Evolutionary conservation across 805 yeast species (phyloP).

Genomic region (Candida xiaguanensis): DNA sequence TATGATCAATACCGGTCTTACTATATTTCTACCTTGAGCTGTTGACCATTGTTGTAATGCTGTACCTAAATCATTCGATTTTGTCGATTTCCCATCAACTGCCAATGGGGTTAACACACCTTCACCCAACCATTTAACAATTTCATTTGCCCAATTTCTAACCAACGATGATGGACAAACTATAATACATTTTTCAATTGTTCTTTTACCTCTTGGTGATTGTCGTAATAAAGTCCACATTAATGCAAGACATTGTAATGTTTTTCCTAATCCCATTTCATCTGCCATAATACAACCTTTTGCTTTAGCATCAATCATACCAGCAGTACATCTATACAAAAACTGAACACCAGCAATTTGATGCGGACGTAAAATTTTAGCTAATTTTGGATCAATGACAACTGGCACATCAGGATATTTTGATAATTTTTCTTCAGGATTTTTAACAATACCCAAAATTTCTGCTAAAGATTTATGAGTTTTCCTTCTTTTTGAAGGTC

Average conservation of each 20-base stretch:
- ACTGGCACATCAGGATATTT: slow-evolving; percentile 87
- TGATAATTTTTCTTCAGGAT: slow-evolving; percentile 44
- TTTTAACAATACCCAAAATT: slow-evolving; percentile 65
- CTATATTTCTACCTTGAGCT: slow-evolving; percentile 83
- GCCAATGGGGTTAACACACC: slow-evolving; percentile 78
- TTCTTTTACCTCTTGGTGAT: slow-evolving; percentile 57
- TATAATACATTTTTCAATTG: slow-evolving; percentile 84
- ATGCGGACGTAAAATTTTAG: slow-evolving; percentile 88
- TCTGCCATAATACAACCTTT: slow-evolving; percentile 91
- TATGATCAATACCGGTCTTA: slow-evolving; percentile 88
- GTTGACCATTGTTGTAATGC: slow-evolving; percentile 76
- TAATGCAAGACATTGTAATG: slow-evolving; percentile 90
- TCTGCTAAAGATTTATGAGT: slow-evolving; percentile 72
- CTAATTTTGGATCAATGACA: slow-evolving; percentile 85
- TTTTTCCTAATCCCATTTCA: slow-evolving; percentile 98
- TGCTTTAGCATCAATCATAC: slow-evolving; percentile 76
- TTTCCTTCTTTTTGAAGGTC: slow-evolving; percentile 33
- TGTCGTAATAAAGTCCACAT: slow-evolving; percentile 84
- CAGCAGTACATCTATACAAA: slow-evolving; percentile 85
- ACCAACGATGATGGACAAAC: slow-evolving; percentile 93
- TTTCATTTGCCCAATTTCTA: slow-evolving; percentile 97
- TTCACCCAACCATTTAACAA: slow-evolving; percentile 95
- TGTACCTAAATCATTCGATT: slow-evolving; percentile 68
- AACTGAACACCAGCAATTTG: slow-evolving; percentile 95
- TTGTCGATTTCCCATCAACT: slow-evolving; percentile 86